Base-by-base conservation (phyloP, 371 early-diverging fungal species). In the Mucor piriformis region DNA sequence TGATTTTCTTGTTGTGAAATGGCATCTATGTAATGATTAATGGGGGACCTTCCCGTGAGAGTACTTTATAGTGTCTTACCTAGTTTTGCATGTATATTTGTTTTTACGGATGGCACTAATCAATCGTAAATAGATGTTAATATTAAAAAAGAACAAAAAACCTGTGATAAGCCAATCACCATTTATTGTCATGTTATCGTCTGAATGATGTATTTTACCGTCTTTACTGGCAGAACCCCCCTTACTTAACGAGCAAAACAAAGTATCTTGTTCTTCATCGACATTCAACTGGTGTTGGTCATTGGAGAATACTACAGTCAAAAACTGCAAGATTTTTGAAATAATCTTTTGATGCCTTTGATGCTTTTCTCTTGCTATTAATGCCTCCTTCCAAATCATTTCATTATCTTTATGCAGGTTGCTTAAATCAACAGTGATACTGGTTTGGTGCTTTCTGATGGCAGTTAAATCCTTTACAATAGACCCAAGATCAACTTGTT, bases 301-400 rank as follows among this genome's bases (percentile, higher is more conserved):
- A 43, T 64, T 60, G n/a, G 62, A 53, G 29, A 70, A 65, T 0
- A 63, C 57, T 7, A 50, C 51, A 15, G 88, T 89, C 51, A 93
- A 63, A 65, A 92, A 92, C n/a, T 85, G 77, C 29, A 92, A 37
- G 10, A 92, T 91, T 67, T 93, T 96, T 72, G 89, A 88, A 34
- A 96, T 93, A 0, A 88, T 89, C 6, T 87, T 86, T 68, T 96
- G 93, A 66, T 96, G 95, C 32, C 83, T 70, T 42, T 87, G 83
- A 64, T 93, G 85, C n/a, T 91, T 82, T 33, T 92, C 90, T 25
- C 92, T 82, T 2, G 90, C 77, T 0, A 70, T 68, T 2, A 87
- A 54, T 0, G 91, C 83, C 54, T 95, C 94, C 48, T 82, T 82
- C 96, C 95, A 96, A 8, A 96, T 74, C 13, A 83, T 62, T 61